These are phyloP conservation scores for Ustilago shanxiensis DNA, from an alignment of 1,284 basidiomycete genomes.

Conservation along the genomic window DNA sequence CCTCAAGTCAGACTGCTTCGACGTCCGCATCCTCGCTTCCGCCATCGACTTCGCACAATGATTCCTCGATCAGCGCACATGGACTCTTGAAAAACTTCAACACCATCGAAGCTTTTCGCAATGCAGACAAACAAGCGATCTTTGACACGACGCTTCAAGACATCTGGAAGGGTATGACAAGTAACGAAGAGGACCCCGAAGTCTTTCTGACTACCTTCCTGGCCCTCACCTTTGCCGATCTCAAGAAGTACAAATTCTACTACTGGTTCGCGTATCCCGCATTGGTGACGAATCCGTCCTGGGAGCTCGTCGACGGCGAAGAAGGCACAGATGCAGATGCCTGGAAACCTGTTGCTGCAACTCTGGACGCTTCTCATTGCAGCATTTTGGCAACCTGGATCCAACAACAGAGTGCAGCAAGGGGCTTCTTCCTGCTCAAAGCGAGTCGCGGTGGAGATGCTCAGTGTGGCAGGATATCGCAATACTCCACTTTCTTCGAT, in stretches of 20 bases:
- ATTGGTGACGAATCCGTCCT: constrained; percentile 74
- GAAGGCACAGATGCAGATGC: constrained; percentile 11
- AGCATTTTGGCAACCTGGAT: constrained; percentile 16
- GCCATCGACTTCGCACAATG: constrained; percentile 56
- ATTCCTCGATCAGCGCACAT: constrained; percentile 8
- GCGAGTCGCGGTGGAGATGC: not conserved
- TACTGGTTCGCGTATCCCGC: constrained; percentile 99
- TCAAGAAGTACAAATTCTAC: constrained; percentile 97
- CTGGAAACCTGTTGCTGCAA: constrained; percentile 23
- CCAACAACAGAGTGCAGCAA: constrained; percentile 12
- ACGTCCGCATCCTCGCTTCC: constrained; percentile 71
- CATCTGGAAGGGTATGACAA: constrained; percentile 37
- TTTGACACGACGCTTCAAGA: constrained; percentile 72
- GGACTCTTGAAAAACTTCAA: constrained; percentile 86
- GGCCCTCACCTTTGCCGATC: constrained; percentile 91
- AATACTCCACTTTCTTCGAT: constrained; percentile 73
- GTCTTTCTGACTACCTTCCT: constrained; percentile 80
- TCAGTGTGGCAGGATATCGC: constrained; percentile 25
- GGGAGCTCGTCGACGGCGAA: constrained; percentile 76
- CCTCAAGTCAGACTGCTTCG: constrained; percentile 2
- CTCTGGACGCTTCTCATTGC: constrained; percentile 2
- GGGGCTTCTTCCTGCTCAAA: constrained; percentile 52
- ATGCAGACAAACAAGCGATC: constrained; percentile 84
- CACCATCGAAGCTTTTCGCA: constrained; percentile 95
- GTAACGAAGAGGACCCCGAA: constrained; percentile 37